These are phyloP conservation scores for Candida sp. DNA, from an alignment of 1,139 yeast species.

Conservation along the genomic window DNA sequence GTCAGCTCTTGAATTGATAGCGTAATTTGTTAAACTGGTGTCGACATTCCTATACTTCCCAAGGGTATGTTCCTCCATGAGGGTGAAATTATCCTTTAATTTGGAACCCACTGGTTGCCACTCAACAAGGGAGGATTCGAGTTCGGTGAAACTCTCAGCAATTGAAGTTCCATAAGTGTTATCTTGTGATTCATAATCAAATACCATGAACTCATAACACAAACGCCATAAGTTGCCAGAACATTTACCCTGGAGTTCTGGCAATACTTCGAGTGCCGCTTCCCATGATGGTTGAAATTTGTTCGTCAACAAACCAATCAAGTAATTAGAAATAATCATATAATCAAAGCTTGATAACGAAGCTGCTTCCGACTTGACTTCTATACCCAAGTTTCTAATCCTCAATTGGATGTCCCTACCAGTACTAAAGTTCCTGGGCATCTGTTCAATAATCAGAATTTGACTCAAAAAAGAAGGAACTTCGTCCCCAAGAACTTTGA, in stretches of 20 bases:
- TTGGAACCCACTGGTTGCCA: slow-evolving; percentile 32
- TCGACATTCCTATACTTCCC: slow-evolving; percentile 17
- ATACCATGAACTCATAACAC: slow-evolving; percentile 36
- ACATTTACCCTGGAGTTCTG: slow-evolving; percentile 41
- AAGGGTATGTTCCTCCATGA: slow-evolving; percentile 18
- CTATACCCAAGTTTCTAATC: slow-evolving; percentile 57
- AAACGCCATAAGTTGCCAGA: slow-evolving; percentile 57
- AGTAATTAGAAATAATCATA: slow-evolving; percentile 47
- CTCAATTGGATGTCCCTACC: slow-evolving; percentile 76
- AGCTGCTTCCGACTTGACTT: slow-evolving; percentile 16
- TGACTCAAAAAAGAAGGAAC: slow-evolving; percentile 33
- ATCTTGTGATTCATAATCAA: slow-evolving; percentile 22
- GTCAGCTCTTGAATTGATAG: slow-evolving; percentile 30
- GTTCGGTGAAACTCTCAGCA: slow-evolving; percentile 18
- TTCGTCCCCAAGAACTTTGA: slow-evolving; percentile 19
- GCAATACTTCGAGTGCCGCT: slow-evolving; percentile 62
- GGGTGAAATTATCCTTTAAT: slow-evolving; percentile 22
- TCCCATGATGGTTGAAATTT: slow-evolving; percentile 87
- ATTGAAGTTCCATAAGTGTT: slow-evolving; percentile 14
- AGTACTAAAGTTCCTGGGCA: slow-evolving; percentile 65
- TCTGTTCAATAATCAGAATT: slow-evolving; percentile 62
- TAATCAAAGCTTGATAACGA: slow-evolving; percentile 28
- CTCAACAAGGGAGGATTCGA: slow-evolving; percentile 16
- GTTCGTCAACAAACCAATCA: slow-evolving; percentile 73
- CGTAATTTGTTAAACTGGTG: slow-evolving; percentile 31